phyloP scores from a whole-genome alignment of 129 eudicot genomes.

The Lactuca sativa region DNA sequence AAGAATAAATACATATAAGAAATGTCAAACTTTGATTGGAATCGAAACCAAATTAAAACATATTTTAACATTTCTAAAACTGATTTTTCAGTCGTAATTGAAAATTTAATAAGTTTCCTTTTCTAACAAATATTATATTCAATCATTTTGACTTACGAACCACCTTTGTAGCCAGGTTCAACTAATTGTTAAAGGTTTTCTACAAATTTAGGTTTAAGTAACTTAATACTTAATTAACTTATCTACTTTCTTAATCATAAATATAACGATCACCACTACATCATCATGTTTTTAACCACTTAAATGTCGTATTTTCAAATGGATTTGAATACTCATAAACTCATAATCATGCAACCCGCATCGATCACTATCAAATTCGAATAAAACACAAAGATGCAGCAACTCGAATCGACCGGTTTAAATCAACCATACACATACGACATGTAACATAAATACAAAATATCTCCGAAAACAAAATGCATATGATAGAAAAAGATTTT shows the following conservation, averaged over 20 bases:
- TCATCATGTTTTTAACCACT: conserved; percentile 10
- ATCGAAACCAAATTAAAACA: no score
- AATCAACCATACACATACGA: background rate
- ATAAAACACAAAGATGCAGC: conserved; percentile 8
- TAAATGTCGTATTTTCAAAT: conserved; percentile 1
- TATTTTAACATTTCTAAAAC: background rate
- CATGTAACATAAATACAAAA: conserved; percentile 3
- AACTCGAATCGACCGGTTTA: background rate
- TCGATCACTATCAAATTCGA: conserved; percentile 6
- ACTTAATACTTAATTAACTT: conserved; percentile 24
- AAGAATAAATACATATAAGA: background rate
- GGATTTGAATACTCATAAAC: background rate
- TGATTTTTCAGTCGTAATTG: background rate
- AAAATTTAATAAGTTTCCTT: background rate
- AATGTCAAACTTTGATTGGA: background rate
- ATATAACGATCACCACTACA: background rate
- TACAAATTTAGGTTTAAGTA: conserved; percentile 23
- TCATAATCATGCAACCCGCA: background rate
- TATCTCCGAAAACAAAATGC: background rate
- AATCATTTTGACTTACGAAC: conserved; percentile 17
- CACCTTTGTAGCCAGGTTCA: conserved; percentile 34
- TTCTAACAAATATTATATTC: background rate
- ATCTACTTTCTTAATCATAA: background rate
- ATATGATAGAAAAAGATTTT: no score
- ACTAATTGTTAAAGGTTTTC: conserved; percentile 24